phyloP scores from a whole-genome alignment of 805 yeast species.

The Wickerhamomyces bisporus region DNA sequence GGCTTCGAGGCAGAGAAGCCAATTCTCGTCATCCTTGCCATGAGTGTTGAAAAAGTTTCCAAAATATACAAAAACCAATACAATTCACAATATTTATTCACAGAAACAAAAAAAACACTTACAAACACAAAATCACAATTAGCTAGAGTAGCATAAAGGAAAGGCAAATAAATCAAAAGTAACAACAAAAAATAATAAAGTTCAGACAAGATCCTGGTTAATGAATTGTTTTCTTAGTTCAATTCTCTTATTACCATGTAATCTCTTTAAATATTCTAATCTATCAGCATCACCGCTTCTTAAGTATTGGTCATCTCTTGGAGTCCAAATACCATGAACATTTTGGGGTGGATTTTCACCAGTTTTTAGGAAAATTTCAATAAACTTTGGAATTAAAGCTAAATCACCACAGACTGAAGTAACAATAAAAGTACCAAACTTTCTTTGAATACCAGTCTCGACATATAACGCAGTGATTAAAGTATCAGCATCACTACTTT shows the following conservation, averaged over 20 bases:
- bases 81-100: too few species aligned
- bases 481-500: conserved; percentile 38
- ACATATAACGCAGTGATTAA: conserved; percentile 34
- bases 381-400: conserved; percentile 36
- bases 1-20: too few species aligned
- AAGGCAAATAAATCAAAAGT: not conserved
- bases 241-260: conserved; percentile 38
- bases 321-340: conserved; percentile 42
- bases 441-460: conserved; percentile 38
- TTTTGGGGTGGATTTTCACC: conserved; percentile 38
- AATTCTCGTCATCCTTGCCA: too few species aligned
- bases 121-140: not conserved
- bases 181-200: not conserved
- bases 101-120: too few species aligned
- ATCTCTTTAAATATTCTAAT: conserved; percentile 26
- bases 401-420: conserved; percentile 41
- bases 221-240: conserved; percentile 37
- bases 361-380: conserved; percentile 34
- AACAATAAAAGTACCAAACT: conserved; percentile 37
- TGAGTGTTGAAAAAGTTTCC: too few species aligned
- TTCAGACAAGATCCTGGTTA: conserved; percentile 28
- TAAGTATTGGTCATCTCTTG: conserved; percentile 36
- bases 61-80: too few species aligned
- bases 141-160: too few species aligned
- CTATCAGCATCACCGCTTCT: conserved; percentile 30